Evolutionary conservation across 306 rosid genomes (phyloP), one percentile per base, ranked within the genome.

Genomic region (Malus sieversii): DNA sequence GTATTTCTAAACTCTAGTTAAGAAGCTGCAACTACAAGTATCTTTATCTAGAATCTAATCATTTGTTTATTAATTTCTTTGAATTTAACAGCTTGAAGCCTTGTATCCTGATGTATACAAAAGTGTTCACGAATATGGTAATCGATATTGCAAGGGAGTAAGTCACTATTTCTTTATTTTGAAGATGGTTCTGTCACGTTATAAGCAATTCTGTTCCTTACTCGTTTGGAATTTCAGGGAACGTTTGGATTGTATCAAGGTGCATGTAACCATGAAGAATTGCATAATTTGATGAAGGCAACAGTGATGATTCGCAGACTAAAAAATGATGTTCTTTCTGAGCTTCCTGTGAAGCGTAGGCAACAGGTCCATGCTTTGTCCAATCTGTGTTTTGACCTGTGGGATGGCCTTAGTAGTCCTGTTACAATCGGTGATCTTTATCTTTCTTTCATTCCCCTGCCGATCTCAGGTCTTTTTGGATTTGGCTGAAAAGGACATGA

Each of bases 141-240:
- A 81, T 72, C 93, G 96, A 69, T 95, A 95, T 79, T 95, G 98
- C 93, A 89, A 87, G 95, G 98, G 98, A 76, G 98, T 94, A 94
- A 90, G 98, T 83, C 72, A 72, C 79, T 62, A 48, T 81, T 38
- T 66, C 75, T 77, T 77, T 75, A 53, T 33, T 48, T 46, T 74
- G 77, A 71, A 66, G 44, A 20, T 79, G 13, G 13, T 46, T 61
- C 77, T 19, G 23, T 33, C 58, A 59, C 46, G 38, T 83, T 45
- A 11, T 80, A 70, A 58, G 68, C 35, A 75, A 53, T 32, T 46
- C 35, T 60, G 40, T 60, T 68, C 38, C 60, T 65, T 72, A 65
- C 70, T 71, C 22, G 68, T 57, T 78, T 73, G 66, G 70, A 69
- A 33, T 79, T 85, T 78, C 77, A 94, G 98, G 96, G 96, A 78